Base-by-base conservation (phyloP, 2,329 filamentous ascomycete genomes). In the Penicillium janthinellum region DNA sequence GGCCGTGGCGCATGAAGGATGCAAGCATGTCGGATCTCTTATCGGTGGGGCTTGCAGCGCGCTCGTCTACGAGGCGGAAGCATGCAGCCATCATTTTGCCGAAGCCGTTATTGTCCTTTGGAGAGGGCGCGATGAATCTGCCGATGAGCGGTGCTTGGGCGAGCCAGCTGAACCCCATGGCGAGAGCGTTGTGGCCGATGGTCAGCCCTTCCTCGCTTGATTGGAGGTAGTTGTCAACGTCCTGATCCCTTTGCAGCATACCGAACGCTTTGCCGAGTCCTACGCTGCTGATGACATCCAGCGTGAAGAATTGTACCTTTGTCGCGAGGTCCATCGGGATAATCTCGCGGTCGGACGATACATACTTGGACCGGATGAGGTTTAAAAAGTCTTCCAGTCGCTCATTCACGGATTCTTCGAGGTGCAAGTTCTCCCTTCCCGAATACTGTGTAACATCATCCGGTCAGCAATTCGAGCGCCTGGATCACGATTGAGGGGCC, bases 241-340 rank as follows among this genome's bases (percentile, higher is more conserved):
- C 82, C 4, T 69, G 63, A 67, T 83, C 78, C 14, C 72, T 73
- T 8, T 73, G 64, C 37, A 83, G 72, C 65, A 79, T 77, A n/a
- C 80, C 78, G 59, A 83, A 82, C 3, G 80, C 60, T 57, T 75
- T 66, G 11, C 84, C 84, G 47, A 86, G 82, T 0, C 81, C 81
- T 4, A 87, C 68, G 45, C 80, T 78, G 37, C 79, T 82, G 62
- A 87, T 84, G 41, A 85, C 79, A 59, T 87, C 85, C 4, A 86
- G 72, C 0, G 83, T 84, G 56, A 86, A 81, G 72, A 78, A 85
- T 44, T 84, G 81, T 3, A 79, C 76, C 60, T 83, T 82, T 5
- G 72, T 71, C 2, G 77, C 79, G 54, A 82, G 67, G 58, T 86
- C 82, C 65, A 85, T 63, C 1, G 72, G 69, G 7, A 64, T 57